These are phyloP conservation scores for Hanseniaspora vineae DNA, from an alignment of 805 yeast genomes.

Conservation along the genomic window DNA sequence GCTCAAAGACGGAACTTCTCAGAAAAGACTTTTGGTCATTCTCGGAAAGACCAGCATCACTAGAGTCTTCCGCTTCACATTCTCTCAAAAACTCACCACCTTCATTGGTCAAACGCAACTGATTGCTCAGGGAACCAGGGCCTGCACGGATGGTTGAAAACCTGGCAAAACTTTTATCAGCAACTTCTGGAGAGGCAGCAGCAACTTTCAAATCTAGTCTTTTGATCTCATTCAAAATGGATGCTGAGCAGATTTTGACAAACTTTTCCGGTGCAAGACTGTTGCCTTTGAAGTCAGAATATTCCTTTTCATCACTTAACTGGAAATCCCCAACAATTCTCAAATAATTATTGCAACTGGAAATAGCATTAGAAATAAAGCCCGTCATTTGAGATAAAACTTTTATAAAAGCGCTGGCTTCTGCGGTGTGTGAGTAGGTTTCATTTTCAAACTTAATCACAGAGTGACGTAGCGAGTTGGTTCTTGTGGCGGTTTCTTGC, in stretches of 20 bases:
- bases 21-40: slow-evolving; percentile 12
- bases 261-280: slow-evolving; percentile 48
- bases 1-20: slow-evolving; percentile 17
- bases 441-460: slow-evolving; percentile 31
- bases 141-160: slow-evolving; percentile 4
- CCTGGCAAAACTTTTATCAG: slow-evolving; percentile 10
- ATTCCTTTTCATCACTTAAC: slow-evolving; percentile 43
- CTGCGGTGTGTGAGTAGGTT: slow-evolving; percentile 29
- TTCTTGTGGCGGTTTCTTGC: slow-evolving; percentile 1
- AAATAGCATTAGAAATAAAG: slow-evolving; percentile 35
- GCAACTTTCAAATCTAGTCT: slow-evolving; percentile 16
- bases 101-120: slow-evolving; percentile 3
- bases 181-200: slow-evolving; percentile 5
- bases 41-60: slow-evolving; percentile 1
- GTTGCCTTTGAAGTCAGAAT: slow-evolving; percentile 50
- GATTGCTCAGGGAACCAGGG: slow-evolving; percentile 1
- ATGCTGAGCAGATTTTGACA: slow-evolving; percentile 46
- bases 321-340: slow-evolving; percentile 55
- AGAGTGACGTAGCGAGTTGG: slow-evolving; percentile 15
- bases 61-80: slow-evolving; percentile 15
- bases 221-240: slow-evolving; percentile 34
- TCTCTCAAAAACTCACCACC: slow-evolving; percentile 11
- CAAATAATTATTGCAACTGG: slow-evolving; percentile 38
- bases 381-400: slow-evolving; percentile 49
- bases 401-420: slow-evolving; percentile 53